Base-by-base conservation (phyloP, 2,329 filamentous ascomycete genomes). In the Lasiodiplodia sp. region DNA sequence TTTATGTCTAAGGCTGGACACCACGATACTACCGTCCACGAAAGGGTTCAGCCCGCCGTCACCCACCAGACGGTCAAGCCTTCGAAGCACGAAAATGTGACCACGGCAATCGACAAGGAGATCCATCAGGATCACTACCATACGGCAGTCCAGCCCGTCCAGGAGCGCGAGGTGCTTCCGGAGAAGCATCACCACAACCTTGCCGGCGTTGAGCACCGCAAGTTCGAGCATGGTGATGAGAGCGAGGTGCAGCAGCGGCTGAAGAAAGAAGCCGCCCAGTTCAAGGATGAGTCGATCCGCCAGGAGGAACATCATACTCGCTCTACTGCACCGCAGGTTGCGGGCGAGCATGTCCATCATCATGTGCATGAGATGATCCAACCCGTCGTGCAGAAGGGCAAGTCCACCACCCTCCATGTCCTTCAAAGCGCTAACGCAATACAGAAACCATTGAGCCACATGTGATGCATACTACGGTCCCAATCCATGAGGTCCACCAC, bases 101-200 rank as follows among this genome's bases (percentile, higher is more conserved):
- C 82, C 23, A 89, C 87, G 1, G 90, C 88, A 7, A 78, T 92
- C 31, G 88, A 92, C 75, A 87, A 86, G 72, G 90, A 92, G 73
- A 82, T 92, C 4, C 89, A 92, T 75, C 90, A 92, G 76, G 88
- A 92, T 69, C 90, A 92, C 73, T 88, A 91, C 77, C 89, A 92
- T 77, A 91, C 88, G 57, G 88, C 88, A 0, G 81, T 92, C 1
- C 90, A 92, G 79, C 90, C 90, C 0, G 80, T 93, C 28, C 68
- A 81, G 21, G 82, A 88, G 72, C 79, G 83, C 71, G 87, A 87
- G 74, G 82, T 83, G 11, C 78, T 86, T 0, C 87, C 89, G 0
- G 90, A 92, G 78, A 80, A 88, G 77, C 90, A 92, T 75, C 80
- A 82, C 23, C 86, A 90, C 76, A 87, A 89, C 47, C 75, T 89